Percentiles rank a stretch among this genome's conserved stretches.
These are phyloP conservation scores for Phytopythium helicoides DNA, from an alignment of 352 stramenopile species.

Conservation along the genomic window DNA sequence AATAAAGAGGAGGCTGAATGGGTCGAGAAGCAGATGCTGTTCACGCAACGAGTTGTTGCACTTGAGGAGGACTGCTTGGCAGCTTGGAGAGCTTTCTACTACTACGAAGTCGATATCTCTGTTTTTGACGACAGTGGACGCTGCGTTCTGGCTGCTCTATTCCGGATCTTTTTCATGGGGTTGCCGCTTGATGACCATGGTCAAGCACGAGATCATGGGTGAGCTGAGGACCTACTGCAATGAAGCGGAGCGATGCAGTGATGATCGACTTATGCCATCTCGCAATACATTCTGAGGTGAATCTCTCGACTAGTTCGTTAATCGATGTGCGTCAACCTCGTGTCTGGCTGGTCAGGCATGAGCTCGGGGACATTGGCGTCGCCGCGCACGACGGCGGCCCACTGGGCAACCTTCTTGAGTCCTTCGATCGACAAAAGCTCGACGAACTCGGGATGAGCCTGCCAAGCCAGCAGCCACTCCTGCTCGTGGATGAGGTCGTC, in stretches of 20 bases:
- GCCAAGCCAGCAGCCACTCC: conserved; percentile 83
- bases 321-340: conserved; percentile 57
- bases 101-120: conserved; percentile 1
- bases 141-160: too few relatives aligned
- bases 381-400: conserved; percentile 57
- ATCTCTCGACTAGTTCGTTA: too few relatives aligned
- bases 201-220: too few relatives aligned
- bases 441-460: conserved; percentile 76
- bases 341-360: conserved; percentile 24
- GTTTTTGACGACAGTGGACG: too few relatives aligned
- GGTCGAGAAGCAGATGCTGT: conserved; percentile 65
- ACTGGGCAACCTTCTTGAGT: conserved; percentile 84
- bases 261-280: too few relatives aligned
- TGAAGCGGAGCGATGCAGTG: too few relatives aligned
- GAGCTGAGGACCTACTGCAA: too few relatives aligned
- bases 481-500: conserved; percentile 78
- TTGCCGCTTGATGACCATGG: too few relatives aligned
- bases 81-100: conserved; percentile 53
- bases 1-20: conserved; percentile 51
- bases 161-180: too few relatives aligned
- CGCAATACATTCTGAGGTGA: too few relatives aligned
- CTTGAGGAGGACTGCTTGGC: conserved; percentile 54
- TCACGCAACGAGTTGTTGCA: conserved; percentile 24
- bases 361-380: conserved; percentile 29
- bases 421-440: conserved; percentile 84